These are phyloP conservation scores for Termitomyces sp. DNA, from an alignment of 768 basidiomycete genomes.

Conservation along the genomic window DNA sequence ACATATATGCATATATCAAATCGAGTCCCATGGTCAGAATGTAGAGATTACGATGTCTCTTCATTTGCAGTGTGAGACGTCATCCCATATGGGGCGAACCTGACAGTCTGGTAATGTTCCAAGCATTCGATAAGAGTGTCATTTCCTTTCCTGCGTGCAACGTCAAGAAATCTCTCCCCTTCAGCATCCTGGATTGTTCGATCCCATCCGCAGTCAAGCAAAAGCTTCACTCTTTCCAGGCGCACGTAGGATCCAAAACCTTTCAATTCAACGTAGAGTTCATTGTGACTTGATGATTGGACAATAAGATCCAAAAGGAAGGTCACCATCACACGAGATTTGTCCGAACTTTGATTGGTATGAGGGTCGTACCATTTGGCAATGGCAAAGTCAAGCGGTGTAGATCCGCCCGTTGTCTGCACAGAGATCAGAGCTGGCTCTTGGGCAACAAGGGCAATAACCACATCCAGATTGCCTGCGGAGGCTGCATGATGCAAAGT, in stretches of 20 bases:
- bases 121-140: neutral
- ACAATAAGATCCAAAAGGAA: neutral
- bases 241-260: neutral
- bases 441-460: neutral
- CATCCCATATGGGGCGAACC: too few relatives aligned
- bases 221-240: neutral
- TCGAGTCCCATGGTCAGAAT: too few relatives aligned
- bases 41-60: too few relatives aligned
- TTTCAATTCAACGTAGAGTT: neutral
- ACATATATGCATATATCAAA: too few relatives aligned
- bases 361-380: too few relatives aligned
- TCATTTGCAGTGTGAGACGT: too few relatives aligned
- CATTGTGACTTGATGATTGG: neutral
- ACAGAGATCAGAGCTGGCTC: neutral
- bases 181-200: neutral
- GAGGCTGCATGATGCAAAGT: neutral
- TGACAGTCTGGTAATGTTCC: too few relatives aligned
- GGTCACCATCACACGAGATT: neutral
- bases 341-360: too few relatives aligned
- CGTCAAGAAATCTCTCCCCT: neutral
- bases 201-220: too few relatives aligned
- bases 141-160: neutral
- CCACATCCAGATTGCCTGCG: neutral
- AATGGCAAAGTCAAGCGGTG: neutral
- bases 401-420: neutral